These are phyloP conservation scores for Acephala macrosclerotiorum DNA, from an alignment of 2,329 filamentous ascomycete species.

Conservation along the genomic window DNA sequence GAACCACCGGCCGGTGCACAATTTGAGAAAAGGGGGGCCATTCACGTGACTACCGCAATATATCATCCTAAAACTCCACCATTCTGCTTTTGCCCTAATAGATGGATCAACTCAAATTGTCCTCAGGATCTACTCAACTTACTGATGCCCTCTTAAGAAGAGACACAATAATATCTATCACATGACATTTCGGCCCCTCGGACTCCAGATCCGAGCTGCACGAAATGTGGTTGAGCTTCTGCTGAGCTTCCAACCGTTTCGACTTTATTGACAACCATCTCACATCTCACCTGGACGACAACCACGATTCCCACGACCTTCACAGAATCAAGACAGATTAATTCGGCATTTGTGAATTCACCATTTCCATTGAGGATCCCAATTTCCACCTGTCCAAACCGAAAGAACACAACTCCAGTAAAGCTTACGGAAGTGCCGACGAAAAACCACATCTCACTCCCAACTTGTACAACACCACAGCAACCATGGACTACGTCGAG, in stretches of 20 bases:
- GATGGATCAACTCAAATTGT: no score
- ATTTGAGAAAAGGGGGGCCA: background rate
- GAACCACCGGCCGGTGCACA: no score
- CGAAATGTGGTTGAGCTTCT: background rate
- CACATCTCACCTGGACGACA: background rate
- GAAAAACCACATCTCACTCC: background rate
- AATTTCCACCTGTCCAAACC: background rate
- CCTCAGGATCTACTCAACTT: no score
- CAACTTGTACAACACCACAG: background rate
- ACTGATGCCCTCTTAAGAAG: background rate
- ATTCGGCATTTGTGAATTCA: background rate
- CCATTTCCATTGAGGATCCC: no score
- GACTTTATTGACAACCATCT: conserved; percentile 6
- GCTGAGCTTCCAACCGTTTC: conserved; percentile 8
- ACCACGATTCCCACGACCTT: background rate
- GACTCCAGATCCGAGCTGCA: background rate
- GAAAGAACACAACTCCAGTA: background rate
- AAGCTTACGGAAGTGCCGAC: background rate
- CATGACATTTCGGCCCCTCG: background rate
- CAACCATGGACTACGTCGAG: conserved; percentile 46
- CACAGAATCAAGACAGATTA: background rate
- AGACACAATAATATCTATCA: background rate
- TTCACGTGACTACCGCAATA: background rate
- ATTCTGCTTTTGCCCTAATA: no score
- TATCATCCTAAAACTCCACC: background rate